phyloP scores from a whole-genome alignment of 164 flowering plant species.

The Protea cynaroides region DNA sequence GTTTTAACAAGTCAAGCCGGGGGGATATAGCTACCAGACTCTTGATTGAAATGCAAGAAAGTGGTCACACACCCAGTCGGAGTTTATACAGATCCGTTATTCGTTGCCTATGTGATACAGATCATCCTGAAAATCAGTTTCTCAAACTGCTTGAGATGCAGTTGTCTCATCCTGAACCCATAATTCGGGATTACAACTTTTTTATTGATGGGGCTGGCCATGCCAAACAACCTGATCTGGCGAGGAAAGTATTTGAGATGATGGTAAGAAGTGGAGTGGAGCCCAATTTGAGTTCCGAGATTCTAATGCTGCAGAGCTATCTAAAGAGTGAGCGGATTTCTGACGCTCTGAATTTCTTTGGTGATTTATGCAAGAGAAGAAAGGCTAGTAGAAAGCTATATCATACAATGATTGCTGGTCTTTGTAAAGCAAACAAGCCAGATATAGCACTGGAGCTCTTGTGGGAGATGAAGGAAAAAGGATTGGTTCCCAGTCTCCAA shows the following conservation, averaged over 20 bases:
- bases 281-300: constrained; percentile 37
- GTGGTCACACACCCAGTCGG: constrained; percentile 40
- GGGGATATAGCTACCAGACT: constrained; percentile 64
- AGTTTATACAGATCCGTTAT: constrained; percentile 46
- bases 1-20: constrained; percentile 35
- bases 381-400: constrained; percentile 28
- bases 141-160: constrained; percentile 51
- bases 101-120: constrained; percentile 31
- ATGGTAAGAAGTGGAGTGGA: constrained; percentile 43
- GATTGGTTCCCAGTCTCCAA: constrained; percentile 38
- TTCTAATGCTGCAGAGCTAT: constrained; percentile 51
- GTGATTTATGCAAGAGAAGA: constrained; percentile 24
- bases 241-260: constrained; percentile 48
- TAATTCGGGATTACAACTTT: constrained; percentile 26
- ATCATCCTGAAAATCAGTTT: constrained; percentile 37
- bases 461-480: constrained; percentile 29
- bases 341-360: constrained; percentile 51
- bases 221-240: constrained; percentile 50
- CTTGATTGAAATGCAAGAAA: constrained; percentile 69
- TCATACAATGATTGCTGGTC: constrained; percentile 51
- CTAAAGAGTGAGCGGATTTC: constrained; percentile 37
- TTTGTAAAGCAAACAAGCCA: constrained; percentile 41
- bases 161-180: constrained; percentile 23
- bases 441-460: constrained; percentile 36
- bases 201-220: constrained; percentile 77